A percentile compares a stretch with the other conserved stretches of the same genome.
phyloP scores from a whole-genome alignment of 2,329 filamentous ascomycete genomes.

The Penicillium sp. region DNA sequence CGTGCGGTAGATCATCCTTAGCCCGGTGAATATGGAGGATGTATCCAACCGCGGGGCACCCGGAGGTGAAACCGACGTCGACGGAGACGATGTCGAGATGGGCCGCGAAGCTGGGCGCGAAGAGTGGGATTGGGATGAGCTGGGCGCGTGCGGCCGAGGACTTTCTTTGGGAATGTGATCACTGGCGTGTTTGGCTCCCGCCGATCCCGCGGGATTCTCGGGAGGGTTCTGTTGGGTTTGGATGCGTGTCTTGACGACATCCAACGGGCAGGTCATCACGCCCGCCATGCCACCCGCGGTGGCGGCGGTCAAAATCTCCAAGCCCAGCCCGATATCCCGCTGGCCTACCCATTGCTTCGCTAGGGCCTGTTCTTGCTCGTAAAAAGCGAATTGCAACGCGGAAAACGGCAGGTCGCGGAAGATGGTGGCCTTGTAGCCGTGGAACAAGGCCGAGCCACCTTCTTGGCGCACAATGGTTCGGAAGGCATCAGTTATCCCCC shows the following conservation, averaged over 20 bases:
- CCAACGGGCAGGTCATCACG: conserved; percentile 89
- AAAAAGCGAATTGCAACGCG: conserved; percentile 95
- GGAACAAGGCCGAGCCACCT: conserved; percentile 81
- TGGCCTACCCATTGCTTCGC: conserved; percentile 75
- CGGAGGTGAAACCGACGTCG: conserved; percentile 74
- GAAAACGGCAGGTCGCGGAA: conserved; percentile 94
- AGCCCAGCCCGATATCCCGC: conserved; percentile 75
- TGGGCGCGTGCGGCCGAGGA: conserved; percentile 25
- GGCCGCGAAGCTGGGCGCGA: conserved; percentile 58
- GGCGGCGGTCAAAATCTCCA: conserved; percentile 87
- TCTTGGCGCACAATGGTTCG: conserved; percentile 80
- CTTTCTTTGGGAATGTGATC: conserved; percentile 31
- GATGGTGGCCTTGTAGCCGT: conserved; percentile 95
- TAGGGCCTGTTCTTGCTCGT: conserved; percentile 85
- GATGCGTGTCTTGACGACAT: conserved; percentile 94
- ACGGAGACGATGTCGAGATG: conserved; percentile 88
- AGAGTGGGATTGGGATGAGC: conserved; percentile 21
- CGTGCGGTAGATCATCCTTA: conserved; percentile 82
- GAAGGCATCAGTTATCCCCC: conserved; percentile 75
- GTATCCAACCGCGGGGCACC: conserved; percentile 80
- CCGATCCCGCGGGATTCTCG: conserved; percentile 29
- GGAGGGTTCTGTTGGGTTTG: conserved; percentile 78
- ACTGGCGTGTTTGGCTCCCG: conserved; percentile 28
- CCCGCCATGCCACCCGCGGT: conserved; percentile 89
- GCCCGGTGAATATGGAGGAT: conserved; percentile 78